Evolutionary conservation across 75 land plant genomes (phyloP).

Genomic region (Pinus albicaulis): DNA sequence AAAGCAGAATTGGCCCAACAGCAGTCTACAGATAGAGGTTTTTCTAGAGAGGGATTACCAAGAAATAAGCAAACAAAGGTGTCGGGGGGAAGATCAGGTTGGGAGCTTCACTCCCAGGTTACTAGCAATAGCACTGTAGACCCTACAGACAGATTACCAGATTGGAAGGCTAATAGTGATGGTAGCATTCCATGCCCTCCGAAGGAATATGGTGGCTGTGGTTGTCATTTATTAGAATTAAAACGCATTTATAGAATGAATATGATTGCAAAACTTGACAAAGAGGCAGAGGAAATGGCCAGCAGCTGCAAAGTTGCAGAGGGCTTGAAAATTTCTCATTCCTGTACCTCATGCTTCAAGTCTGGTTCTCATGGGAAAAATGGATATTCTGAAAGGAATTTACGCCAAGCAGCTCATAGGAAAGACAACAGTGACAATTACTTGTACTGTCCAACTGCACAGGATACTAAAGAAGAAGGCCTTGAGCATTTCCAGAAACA

Average conservation of each 20-base stretch:
- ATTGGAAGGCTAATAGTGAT: constrained; percentile 64
- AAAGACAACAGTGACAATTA: constrained; percentile 54
- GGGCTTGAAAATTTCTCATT: neutral
- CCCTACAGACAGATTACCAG: constrained; percentile 25
- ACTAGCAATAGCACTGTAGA: constrained; percentile 1
- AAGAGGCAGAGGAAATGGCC: constrained; percentile 70
- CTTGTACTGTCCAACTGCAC: constrained; percentile 64
- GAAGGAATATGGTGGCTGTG: constrained; percentile 62
- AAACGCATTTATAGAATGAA: constrained; percentile 64
- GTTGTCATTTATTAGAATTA: constrained; percentile 35
- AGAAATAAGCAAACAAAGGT: constrained; percentile 4
- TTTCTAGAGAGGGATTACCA: constrained; percentile 12
- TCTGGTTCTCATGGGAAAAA: neutral
- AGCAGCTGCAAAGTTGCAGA: constrained; percentile 43
- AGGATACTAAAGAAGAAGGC: constrained; percentile 51
- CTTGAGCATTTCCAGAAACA: constrained; percentile 70
- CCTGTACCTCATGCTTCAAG: constrained; percentile 21
- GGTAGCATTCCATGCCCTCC: constrained; percentile 85
- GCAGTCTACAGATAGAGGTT: neutral
- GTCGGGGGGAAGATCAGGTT: constrained; percentile 4
- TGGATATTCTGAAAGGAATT: constrained; percentile 12
- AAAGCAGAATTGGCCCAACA: constrained; percentile 23
- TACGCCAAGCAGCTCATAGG: constrained; percentile 45
- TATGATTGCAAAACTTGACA: constrained; percentile 70
- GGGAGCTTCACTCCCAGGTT: constrained; percentile 3